Percentiles rank a stretch among this genome's conserved stretches.
Conservation (phyloP, 345 rosid species). For the Brassica rapa region DNA sequence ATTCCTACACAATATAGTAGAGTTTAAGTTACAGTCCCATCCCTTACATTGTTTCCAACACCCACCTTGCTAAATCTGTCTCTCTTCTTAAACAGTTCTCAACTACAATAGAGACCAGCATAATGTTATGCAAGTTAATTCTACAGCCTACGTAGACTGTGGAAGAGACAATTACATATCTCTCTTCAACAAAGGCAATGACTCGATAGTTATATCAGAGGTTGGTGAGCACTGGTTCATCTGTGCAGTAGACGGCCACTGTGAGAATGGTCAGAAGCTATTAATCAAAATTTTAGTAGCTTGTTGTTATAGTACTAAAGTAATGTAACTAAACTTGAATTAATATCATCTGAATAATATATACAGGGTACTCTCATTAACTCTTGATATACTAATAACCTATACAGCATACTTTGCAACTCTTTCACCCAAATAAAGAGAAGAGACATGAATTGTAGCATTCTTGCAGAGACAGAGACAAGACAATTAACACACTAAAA, state of each 20-base stretch:
- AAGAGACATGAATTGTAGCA: too few species aligned
- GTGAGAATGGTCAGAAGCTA: constrained; percentile 45
- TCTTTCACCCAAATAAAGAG: too few species aligned
- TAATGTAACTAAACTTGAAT: constrained; percentile 13
- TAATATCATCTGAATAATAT: too few species aligned
- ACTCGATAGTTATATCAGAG: constrained; percentile 34
- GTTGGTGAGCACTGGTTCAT: constrained; percentile 38
- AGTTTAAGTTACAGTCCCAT: neutral
- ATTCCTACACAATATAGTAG: neutral
- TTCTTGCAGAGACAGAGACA: too few species aligned
- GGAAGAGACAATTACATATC: constrained; percentile 32
- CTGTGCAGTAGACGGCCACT: constrained; percentile 39
- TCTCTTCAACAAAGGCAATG: constrained; percentile 40
- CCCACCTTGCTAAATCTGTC: constrained; percentile 10
- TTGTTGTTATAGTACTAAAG: constrained; percentile 30
- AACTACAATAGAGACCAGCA: constrained; percentile 37
- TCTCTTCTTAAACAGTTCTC: constrained; percentile 40
- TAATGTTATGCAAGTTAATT: constrained; percentile 49
- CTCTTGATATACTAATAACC: neutral
- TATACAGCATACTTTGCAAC: neutral
- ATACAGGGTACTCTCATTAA: constrained; percentile 15
- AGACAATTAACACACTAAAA: too few species aligned
- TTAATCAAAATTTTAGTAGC: constrained; percentile 1
- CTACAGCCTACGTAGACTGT: constrained; percentile 45
- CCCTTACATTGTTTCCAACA: neutral